Percentiles rank a stretch among this genome's conserved stretches.
phyloP scores from a whole-genome alignment of 768 basidiomycete species.

The Dictyophora rubrovolvata region DNA sequence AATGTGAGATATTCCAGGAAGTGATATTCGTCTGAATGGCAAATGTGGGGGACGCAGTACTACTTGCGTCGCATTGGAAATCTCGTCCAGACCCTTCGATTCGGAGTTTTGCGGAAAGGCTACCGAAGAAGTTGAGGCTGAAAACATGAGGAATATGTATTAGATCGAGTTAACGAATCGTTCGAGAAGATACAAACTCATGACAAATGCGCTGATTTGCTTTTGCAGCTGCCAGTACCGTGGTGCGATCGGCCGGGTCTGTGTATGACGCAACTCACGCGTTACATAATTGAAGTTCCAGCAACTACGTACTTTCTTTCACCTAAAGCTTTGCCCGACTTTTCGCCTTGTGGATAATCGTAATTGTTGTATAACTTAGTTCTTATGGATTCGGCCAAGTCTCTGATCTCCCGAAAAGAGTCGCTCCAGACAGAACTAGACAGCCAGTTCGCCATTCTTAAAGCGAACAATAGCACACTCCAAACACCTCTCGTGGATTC shows the following conservation, averaged over 20 bases:
- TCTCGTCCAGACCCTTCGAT: not conserved
- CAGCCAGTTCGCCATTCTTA: slow-evolving; percentile 50
- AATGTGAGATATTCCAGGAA: slow-evolving; percentile 28
- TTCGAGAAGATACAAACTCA: not conserved
- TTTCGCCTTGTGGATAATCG: not conserved
- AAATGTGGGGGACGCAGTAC: slow-evolving; percentile 13
- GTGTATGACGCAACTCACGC: not conserved
- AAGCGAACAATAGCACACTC: slow-evolving; percentile 53
- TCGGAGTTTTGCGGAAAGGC: slow-evolving; percentile 4
- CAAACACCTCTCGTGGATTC: slow-evolving; percentile 68
- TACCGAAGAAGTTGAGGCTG: slow-evolving; percentile 8
- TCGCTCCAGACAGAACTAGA: slow-evolving; percentile 64
- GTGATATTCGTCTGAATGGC: slow-evolving; percentile 36
- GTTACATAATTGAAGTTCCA: not conserved
- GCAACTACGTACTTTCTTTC: not conserved
- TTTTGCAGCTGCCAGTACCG: not conserved
- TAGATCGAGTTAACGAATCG: not conserved
- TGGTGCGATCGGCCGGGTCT: not conserved
- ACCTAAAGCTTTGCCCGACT: not conserved
- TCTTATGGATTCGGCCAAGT: slow-evolving; percentile 42
- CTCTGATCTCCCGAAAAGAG: slow-evolving; percentile 60
- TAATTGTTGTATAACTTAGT: not conserved
- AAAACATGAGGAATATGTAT: not conserved
- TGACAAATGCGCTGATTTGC: not conserved
- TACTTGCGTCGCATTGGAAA: not conserved